Conservation (phyloP, 2,329 filamentous ascomycete genomes). For the Colletotrichum simmondsii region DNA sequence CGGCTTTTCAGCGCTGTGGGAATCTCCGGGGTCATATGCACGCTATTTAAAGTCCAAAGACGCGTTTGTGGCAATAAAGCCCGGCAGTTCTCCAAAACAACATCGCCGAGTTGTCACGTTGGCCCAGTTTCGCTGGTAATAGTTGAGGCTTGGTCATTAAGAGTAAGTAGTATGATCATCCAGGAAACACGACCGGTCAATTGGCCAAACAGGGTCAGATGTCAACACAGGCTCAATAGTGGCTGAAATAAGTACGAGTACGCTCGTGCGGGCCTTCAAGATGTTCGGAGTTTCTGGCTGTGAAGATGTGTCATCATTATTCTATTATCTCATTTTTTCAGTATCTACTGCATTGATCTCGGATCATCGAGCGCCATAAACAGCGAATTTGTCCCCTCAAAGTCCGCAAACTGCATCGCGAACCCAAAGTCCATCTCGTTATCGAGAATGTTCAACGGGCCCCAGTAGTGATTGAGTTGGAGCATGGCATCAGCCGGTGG, state of each 20-base stretch:
- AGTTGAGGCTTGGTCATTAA: too few relatives aligned
- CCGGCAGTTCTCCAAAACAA: background rate
- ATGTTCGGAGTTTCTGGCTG: too few relatives aligned
- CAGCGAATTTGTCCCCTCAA: constrained; percentile 28
- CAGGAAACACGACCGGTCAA: background rate
- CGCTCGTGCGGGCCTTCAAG: background rate
- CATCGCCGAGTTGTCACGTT: background rate
- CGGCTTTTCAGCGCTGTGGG: background rate
- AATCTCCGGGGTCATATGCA: constrained; percentile 5
- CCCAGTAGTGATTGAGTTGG: constrained; percentile 40
- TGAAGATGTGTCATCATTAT: background rate
- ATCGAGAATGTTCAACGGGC: constrained; percentile 39
- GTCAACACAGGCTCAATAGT: background rate
- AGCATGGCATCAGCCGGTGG: constrained; percentile 32
- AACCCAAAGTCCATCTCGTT: constrained; percentile 39
- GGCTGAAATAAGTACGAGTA: background rate
- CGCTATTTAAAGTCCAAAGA: constrained; percentile 6
- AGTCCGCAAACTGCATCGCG: constrained; percentile 37
- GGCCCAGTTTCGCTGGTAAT: background rate
- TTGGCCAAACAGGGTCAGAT: background rate
- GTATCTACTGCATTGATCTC: constrained; percentile 8
- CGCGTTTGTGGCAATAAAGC: background rate
- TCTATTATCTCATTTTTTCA: too few relatives aligned
- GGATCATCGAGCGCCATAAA: constrained; percentile 23
- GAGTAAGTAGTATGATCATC: background rate